These are phyloP conservation scores for Solanum etuberosum DNA, from an alignment of 257 asterid species.

Conservation along the genomic window DNA sequence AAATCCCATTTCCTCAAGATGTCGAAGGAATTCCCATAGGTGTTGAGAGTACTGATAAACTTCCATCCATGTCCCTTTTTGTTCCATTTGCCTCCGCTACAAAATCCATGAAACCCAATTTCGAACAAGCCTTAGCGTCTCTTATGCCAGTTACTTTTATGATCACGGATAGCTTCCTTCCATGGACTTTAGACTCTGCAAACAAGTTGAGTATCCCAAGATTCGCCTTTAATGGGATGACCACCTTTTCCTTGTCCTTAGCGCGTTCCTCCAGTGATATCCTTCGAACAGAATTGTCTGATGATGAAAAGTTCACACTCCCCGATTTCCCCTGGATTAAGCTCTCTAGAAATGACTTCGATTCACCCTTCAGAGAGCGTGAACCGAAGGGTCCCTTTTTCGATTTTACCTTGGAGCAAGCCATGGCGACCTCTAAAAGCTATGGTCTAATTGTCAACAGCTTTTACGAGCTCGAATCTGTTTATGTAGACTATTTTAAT, in stretches of 20 bases:
- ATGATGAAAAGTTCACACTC: slow-evolving; percentile 27
- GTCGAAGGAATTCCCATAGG: background rate
- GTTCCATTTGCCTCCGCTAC: background rate
- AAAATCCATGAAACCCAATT: background rate
- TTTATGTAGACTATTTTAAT: slow-evolving; percentile 17
- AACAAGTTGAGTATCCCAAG: slow-evolving; percentile 34
- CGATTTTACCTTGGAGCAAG: slow-evolving; percentile 16
- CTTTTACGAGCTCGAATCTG: slow-evolving; percentile 41
- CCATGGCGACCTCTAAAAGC: slow-evolving; percentile 12
- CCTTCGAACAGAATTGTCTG: slow-evolving; percentile 13
- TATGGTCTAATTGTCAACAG: slow-evolving; percentile 37
- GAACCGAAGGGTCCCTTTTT: slow-evolving; percentile 23
- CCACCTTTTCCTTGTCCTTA: slow-evolving; percentile 9
- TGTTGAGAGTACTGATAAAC: background rate
- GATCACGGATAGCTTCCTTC: background rate
- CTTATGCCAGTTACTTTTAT: background rate
- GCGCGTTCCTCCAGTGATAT: background rate
- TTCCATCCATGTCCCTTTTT: background rate
- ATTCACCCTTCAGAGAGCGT: slow-evolving; percentile 8
- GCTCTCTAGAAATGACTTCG: slow-evolving; percentile 8
- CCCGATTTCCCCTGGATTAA: slow-evolving; percentile 33
- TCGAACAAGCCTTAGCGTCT: background rate
- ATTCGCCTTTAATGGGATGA: slow-evolving; percentile 36
- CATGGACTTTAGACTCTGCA: background rate
- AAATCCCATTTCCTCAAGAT: background rate